Conservation (phyloP, 345 rosid species). For the Atalantia buxifolia region DNA sequence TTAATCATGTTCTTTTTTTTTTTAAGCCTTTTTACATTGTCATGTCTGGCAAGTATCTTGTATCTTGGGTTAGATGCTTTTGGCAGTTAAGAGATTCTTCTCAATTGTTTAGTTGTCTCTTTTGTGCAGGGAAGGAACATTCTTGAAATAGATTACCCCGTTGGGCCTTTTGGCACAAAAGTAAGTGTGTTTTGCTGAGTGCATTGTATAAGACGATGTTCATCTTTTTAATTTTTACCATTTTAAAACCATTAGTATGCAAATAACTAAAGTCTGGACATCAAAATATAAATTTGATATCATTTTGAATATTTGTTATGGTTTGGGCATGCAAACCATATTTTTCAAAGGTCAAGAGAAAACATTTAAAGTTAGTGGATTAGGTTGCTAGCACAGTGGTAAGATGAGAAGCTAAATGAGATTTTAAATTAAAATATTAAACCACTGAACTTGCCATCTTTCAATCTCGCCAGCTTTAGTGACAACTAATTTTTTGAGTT, state of each 20-base stretch:
- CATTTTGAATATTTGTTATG: neutral
- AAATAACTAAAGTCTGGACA: neutral
- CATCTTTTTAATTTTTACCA: neutral
- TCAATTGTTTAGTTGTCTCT: neutral
- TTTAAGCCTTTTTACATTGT: neutral
- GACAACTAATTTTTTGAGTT: neutral
- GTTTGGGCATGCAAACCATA: neutral
- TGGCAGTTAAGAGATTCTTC: neutral
- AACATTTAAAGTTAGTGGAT: neutral
- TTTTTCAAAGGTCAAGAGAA: neutral
- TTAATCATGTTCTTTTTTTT: neutral
- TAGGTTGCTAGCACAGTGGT: neutral
- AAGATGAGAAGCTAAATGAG: neutral
- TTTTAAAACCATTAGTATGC: neutral
- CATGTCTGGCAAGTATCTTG: neutral
- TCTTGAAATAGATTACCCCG: slow-evolving; percentile 67
- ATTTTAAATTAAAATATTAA: neutral
- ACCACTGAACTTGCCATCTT: neutral
- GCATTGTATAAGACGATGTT: neutral
- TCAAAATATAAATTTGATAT: neutral
- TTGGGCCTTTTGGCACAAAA: slow-evolving; percentile 94
- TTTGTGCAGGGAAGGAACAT: slow-evolving; percentile 60
- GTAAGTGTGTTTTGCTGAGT: slow-evolving; percentile 32
- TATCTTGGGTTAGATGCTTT: neutral
- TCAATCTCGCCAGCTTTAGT: neutral